Evolutionary conservation across 2,329 filamentous ascomycete genomes (phyloP).

Genomic region (Penicillium olsonii): DNA sequence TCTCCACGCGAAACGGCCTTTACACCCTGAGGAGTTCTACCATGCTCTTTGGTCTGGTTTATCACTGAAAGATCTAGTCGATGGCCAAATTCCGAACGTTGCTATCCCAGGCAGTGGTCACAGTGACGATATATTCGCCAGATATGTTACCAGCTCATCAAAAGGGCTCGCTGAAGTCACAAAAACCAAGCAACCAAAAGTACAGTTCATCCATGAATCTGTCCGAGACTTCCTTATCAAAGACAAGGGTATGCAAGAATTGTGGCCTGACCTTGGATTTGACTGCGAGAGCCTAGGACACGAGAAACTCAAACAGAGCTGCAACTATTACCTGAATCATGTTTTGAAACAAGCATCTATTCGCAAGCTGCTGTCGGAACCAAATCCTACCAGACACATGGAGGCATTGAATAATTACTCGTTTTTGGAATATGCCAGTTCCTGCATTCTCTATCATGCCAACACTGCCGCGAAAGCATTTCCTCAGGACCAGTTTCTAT

Average conservation of each 20-base stretch:
- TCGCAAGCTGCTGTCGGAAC: background rate
- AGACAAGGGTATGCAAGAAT: slow-evolving; percentile 27
- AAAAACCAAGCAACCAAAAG: slow-evolving; percentile 18
- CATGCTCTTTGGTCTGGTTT: slow-evolving; percentile 21
- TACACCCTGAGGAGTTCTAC: slow-evolving; percentile 37
- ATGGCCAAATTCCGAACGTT: slow-evolving; percentile 5
- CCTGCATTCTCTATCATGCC: slow-evolving; percentile 32
- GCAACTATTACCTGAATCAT: slow-evolving; percentile 12
- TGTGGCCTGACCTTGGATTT: slow-evolving; percentile 35
- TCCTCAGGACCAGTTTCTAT: slow-evolving; percentile 25
- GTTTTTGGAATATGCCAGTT: slow-evolving; percentile 44
- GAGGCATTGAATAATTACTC: slow-evolving; percentile 5
- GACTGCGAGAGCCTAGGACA: slow-evolving; percentile 39
- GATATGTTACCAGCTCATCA: slow-evolving; percentile 27
- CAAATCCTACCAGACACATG: background rate
- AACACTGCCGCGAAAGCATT: slow-evolving; percentile 20
- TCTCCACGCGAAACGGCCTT: slow-evolving; percentile 46
- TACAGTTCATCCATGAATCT: slow-evolving; percentile 42
- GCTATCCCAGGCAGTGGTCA: slow-evolving; percentile 1
- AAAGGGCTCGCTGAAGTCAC: slow-evolving; percentile 36
- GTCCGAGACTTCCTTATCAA: slow-evolving; percentile 37
- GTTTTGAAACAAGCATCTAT: background rate
- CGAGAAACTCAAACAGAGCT: slow-evolving; percentile 44
- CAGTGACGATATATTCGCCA: background rate
- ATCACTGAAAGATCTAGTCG: background rate